Evolutionary conservation across 2,329 filamentous ascomycete species (phyloP).

Genomic region (Bisporella sp.): DNA sequence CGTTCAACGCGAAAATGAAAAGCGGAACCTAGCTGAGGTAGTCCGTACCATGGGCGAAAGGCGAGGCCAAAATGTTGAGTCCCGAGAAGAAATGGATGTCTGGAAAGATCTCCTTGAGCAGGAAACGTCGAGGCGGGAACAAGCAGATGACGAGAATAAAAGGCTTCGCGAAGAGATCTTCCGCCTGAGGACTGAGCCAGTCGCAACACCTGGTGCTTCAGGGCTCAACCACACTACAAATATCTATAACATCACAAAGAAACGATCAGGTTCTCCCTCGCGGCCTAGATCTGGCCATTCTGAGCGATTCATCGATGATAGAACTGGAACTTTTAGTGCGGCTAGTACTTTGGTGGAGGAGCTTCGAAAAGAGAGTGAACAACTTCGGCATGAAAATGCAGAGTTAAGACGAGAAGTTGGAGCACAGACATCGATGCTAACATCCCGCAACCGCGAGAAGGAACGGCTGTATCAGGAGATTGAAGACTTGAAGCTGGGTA

Average conservation of each 20-base stretch:
- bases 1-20: constrained; percentile 74
- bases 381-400: constrained; percentile 85
- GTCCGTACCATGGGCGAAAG: constrained; percentile 58
- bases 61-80: constrained; percentile 37
- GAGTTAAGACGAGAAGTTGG: constrained; percentile 88
- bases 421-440: constrained; percentile 95
- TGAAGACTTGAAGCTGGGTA: constrained; percentile 86
- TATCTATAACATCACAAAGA: constrained; percentile 58
- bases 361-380: constrained; percentile 58
- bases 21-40: constrained; percentile 77
- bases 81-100: constrained; percentile 67
- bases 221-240: constrained; percentile 54
- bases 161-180: constrained; percentile 78
- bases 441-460: constrained; percentile 90
- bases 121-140: constrained; percentile 81
- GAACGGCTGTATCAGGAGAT: constrained; percentile 95
- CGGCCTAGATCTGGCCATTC: constrained; percentile 42
- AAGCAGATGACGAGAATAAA: constrained; percentile 83
- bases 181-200: constrained; percentile 56
- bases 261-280: constrained; percentile 38
- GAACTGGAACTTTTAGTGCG: constrained; percentile 46
- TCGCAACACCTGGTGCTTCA: constrained; percentile 24
- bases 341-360: constrained; percentile 71
- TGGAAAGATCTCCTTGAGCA: constrained; percentile 94
- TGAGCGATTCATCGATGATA: constrained; percentile 34